Evolutionary conservation across 192 early-diverging fungal species (phyloP), one percentile per base, ranked within the genome.

Genomic region (Anaeromyces robustus): DNA sequence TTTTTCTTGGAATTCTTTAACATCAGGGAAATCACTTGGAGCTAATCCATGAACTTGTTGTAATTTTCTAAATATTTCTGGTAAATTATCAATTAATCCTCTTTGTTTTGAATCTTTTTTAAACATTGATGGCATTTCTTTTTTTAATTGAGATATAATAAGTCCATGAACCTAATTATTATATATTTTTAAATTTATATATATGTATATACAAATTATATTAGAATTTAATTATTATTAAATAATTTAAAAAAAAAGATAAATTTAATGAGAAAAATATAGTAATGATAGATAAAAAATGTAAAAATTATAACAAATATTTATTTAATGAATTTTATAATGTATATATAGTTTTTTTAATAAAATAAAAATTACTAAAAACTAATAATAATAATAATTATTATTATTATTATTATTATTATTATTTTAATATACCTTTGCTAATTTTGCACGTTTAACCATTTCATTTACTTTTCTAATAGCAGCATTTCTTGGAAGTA

Each of bases 381-480:
- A n/a, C n/a, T n/a, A n/a, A n/a, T n/a, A n/a, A n/a, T n/a, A n/a
- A n/a, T n/a, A n/a, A n/a, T n/a, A n/a, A n/a, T n/a, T n/a, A n/a
- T n/a, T n/a, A n/a, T n/a, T n/a, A n/a, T n/a, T n/a, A n/a, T n/a
- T n/a, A n/a, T n/a, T n/a, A n/a, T n/a, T n/a, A n/a, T n/a, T 39
- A 14, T 39, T 13, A 14, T 12, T 39, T 39, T 39, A 14, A 14
- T 14, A 12, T 82, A 89, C 90, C 30, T 88, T 90, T 30, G 94
- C 94, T 79, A 92, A 85, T 19, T 93, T 83, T 0, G 95, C 92
- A 17, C 95, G 89, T 81, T 95, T 96, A 77, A 96, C 95, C 80
- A 96, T 96, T 79, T 96, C 94, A 84, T 96, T 96, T 78, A 96
- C 90, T 41, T 94, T 93, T 14, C 95, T 90, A 59, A 96, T 88